Evolutionary conservation across 2,329 filamentous ascomycete species (phyloP).

Genomic region (Cytospora schulzeri): DNA sequence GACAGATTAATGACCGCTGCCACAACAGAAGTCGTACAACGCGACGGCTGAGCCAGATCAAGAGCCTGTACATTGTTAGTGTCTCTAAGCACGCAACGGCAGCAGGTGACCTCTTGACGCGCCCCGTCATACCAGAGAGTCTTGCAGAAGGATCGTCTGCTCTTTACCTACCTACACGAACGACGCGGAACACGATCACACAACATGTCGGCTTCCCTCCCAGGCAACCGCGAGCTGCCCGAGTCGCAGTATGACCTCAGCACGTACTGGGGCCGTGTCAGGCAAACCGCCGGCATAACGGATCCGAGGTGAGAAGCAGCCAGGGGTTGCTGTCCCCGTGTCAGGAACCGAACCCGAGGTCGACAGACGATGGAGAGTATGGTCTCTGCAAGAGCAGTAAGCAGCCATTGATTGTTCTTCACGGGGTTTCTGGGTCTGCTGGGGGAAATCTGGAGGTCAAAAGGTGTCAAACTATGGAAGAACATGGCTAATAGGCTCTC

Average conservation of each 20-base stretch:
- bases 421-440: not conserved
- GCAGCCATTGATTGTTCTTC: conserved; percentile 24
- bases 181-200: not conserved
- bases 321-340: conserved; percentile 9
- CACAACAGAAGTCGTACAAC: conserved; percentile 8
- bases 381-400: conserved; percentile 28
- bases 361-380: conserved; percentile 2
- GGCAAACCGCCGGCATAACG: conserved; percentile 84
- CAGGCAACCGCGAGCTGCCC: conserved; percentile 77
- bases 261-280: conserved; percentile 94
- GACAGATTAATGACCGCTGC: conserved; percentile 3
- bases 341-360: not conserved
- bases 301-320: conserved; percentile 81
- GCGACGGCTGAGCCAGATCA: not conserved
- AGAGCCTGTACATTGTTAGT: conserved; percentile 1
- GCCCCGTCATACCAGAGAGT: not conserved
- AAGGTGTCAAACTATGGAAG: not conserved
- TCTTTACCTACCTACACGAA: not conserved
- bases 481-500: not conserved
- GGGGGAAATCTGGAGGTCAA: not conserved
- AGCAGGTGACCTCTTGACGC: not conserved
- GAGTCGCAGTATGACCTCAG: conserved; percentile 88
- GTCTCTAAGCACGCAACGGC: conserved; percentile 8
- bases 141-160: not conserved
- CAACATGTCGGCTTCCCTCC: conserved; percentile 66